These are phyloP conservation scores for Pichia sp. DNA, from an alignment of 1,139 yeast species.

Conservation along the genomic window DNA sequence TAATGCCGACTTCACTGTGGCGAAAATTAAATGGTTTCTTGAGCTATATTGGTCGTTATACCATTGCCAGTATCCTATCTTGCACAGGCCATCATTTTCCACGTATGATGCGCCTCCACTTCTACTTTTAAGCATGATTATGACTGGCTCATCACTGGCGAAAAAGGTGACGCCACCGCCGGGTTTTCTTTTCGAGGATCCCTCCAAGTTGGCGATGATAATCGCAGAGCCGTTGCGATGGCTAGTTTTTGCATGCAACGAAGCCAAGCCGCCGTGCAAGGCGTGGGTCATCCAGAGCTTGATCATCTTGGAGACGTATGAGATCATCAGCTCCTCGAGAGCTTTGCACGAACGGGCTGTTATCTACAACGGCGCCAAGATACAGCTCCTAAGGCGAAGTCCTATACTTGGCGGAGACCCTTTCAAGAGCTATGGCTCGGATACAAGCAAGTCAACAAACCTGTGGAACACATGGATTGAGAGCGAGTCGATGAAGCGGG, in stretches of 20 bases:
- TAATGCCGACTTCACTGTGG: constrained; percentile 17
- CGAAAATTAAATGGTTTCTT: constrained; percentile 18
- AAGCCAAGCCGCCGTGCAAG: constrained; percentile 54
- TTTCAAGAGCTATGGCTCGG: constrained; percentile 19
- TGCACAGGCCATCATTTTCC: constrained; percentile 46
- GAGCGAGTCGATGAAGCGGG: constrained; percentile 67
- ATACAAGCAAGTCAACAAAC: constrained; percentile 18
- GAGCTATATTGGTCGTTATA: constrained; percentile 42
- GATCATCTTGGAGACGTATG: constrained; percentile 59
- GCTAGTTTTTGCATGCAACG: constrained; percentile 54
- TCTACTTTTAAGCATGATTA: constrained; percentile 41
- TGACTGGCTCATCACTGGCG: constrained; percentile 32
- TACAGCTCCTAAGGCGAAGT: constrained; percentile 66
- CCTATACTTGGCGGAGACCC: constrained; percentile 74
- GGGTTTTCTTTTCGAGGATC: constrained; percentile 17
- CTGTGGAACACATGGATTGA: constrained; percentile 66
- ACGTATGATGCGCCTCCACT: constrained; percentile 39
- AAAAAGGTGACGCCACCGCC: constrained; percentile 18
- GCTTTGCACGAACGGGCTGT: constrained; percentile 69
- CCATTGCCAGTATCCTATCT: constrained; percentile 44
- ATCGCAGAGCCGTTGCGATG: constrained; percentile 63
- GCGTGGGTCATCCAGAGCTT: constrained; percentile 67
- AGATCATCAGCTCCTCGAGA: constrained; percentile 55
- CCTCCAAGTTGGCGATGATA: constrained; percentile 38
- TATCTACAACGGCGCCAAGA: constrained; percentile 72